Conservation (phyloP, 495 filamentous ascomycete species). For the Thozetella sp. region DNA sequence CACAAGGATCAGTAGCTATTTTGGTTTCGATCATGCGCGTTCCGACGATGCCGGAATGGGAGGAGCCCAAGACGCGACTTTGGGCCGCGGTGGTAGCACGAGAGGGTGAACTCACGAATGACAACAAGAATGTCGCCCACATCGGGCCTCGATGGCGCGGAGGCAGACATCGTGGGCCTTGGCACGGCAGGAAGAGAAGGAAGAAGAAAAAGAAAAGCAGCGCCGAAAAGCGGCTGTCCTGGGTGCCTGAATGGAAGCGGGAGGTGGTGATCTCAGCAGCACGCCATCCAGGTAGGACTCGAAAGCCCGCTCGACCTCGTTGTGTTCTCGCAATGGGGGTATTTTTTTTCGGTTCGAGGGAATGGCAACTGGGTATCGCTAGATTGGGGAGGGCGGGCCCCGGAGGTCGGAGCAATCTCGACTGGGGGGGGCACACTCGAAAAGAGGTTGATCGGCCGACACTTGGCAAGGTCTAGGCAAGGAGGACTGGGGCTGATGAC, state of each 20-base stretch:
- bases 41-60: neutral
- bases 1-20: constrained; percentile 16
- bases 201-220: constrained; percentile 8
- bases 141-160: constrained; percentile 47
- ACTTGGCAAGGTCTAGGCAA: constrained; percentile 1
- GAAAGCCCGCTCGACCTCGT: neutral
- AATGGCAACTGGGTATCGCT: neutral
- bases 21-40: constrained; percentile 3
- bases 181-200: constrained; percentile 3
- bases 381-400: neutral
- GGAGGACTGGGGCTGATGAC: neutral
- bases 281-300: constrained; percentile 5
- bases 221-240: too few species aligned
- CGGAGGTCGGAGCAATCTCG: neutral
- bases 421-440: neutral
- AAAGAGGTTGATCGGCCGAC: neutral
- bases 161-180: constrained; percentile 43
- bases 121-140: constrained; percentile 74
- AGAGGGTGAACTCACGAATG: constrained; percentile 64
- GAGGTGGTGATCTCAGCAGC: constrained; percentile 10
- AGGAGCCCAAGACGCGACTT: neutral
- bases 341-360: neutral
- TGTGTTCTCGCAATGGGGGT: neutral
- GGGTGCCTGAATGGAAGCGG: constrained; percentile 5
- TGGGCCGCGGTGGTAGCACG: neutral